phyloP scores from a whole-genome alignment of 2,329 filamentous ascomycete genomes.

The Scedosporium apiospermum region DNA sequence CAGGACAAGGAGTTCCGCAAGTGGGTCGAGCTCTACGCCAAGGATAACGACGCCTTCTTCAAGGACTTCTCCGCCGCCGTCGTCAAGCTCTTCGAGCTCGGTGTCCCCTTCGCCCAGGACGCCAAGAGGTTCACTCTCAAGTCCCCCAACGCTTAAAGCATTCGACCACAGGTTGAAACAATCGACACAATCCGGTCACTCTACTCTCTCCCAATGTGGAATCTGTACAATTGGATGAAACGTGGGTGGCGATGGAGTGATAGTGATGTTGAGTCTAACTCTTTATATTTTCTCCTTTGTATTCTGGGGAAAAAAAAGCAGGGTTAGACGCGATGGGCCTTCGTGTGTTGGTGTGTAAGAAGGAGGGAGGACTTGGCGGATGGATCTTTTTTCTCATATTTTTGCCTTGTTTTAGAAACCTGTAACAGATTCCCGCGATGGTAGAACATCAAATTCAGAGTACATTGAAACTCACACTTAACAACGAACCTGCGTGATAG shows the following conservation, averaged over 20 bases:
- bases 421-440: too few relatives aligned
- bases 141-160: conserved; percentile 23
- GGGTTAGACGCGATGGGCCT: too few relatives aligned
- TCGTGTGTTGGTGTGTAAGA: too few relatives aligned
- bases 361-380: too few relatives aligned
- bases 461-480: too few relatives aligned
- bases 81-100: conserved; percentile 81
- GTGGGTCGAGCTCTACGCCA: conserved; percentile 78
- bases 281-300: too few relatives aligned
- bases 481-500: too few relatives aligned
- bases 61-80: conserved; percentile 78
- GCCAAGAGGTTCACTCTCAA: conserved; percentile 57
- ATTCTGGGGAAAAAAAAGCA: too few relatives aligned
- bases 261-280: neutral
- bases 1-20: conserved; percentile 80
- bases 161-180: neutral
- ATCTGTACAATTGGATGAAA: neutral
- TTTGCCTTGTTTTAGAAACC: too few relatives aligned
- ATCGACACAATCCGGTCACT: neutral
- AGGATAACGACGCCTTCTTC: conserved; percentile 88
- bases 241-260: neutral
- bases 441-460: too few relatives aligned
- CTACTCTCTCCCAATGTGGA: too few relatives aligned
- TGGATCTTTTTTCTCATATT: too few relatives aligned
- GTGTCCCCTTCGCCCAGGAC: conserved; percentile 73